Percentiles rank a stretch among this genome's conserved stretches.
Conservation (phyloP, 257 asterid genomes). For the Jacaranda mimosifolia region DNA sequence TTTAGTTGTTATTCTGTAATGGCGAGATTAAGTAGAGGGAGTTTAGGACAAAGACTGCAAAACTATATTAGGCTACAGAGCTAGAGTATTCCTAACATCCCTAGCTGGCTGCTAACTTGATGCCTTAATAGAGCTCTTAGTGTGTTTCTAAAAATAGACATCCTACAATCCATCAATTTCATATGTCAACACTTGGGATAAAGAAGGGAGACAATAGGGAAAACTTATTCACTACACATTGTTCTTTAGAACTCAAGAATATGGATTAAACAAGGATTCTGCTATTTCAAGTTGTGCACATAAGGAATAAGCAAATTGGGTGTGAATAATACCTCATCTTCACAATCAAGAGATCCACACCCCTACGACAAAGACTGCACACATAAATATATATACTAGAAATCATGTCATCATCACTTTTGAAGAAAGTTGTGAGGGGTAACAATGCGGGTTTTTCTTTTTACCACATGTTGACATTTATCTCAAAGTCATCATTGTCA, state of each 20-base stretch:
- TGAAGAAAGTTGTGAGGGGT: background rate
- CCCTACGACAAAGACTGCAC: constrained; percentile 65
- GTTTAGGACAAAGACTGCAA: no score
- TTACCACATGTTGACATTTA: constrained; percentile 35
- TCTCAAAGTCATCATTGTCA: constrained; percentile 85
- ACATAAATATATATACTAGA: constrained; percentile 29
- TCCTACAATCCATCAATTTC: constrained; percentile 65
- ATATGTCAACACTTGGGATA: constrained; percentile 23
- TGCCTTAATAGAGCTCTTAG: no score
- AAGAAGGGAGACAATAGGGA: constrained; percentile 39
- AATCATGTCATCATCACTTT: background rate
- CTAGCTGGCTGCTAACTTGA: no score
- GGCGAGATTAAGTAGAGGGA: no score
- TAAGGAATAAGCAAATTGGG: constrained; percentile 12
- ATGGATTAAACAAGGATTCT: background rate
- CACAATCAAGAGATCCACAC: constrained; percentile 78
- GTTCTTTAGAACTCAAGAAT: constrained; percentile 25
- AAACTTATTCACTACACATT: background rate
- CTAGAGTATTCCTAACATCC: no score
- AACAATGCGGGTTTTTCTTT: constrained; percentile 13
- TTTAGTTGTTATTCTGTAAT: no score
- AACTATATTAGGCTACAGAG: no score
- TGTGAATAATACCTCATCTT: constrained; percentile 75
- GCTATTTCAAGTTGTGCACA: background rate
- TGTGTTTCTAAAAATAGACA: constrained; percentile 91